Base-by-base conservation (phyloP, 1,284 basidiomycete species). In the Rhodotorula sp. region DNA sequence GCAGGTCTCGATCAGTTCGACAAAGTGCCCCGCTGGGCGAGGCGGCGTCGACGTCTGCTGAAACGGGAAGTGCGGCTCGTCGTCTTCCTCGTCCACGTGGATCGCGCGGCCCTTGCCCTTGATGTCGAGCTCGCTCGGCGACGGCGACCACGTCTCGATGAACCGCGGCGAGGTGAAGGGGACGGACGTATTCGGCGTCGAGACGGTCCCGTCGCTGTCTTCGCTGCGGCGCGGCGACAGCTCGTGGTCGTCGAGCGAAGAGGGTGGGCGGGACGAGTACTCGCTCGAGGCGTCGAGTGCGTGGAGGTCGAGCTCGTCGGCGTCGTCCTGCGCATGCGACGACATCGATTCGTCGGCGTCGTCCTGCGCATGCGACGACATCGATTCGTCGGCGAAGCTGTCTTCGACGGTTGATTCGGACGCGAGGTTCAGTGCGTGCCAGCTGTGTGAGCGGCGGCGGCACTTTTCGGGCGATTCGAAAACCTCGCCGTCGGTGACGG, bases 1-100 rank as follows among this genome's bases (percentile, higher is more conserved):
- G 39, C 62, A 64, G 10, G 64, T 71, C 44, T 71, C 70, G 55
- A 71, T 41, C 10, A 71, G 48, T 44, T 67, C 57, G 39, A 67
- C 41, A 22, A 67, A 71, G 13, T 29, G 51, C 1, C 44, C 36
- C 6, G 32, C 6, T 2, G 58, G 32, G 6, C 55, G 66, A 2
- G 60, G 54, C 36, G 61, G 66, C 8, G 66, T 62, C 36, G 60
- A 58, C 12, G 65, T 53, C 50, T 50, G 39, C 17, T 17, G 21
- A 12, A 34, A 56, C 13, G 55, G 36, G 34, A 25, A 17, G 54
- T 25, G 36, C 29, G 25, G 10, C 29, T 44, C 21, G 32, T 17
- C 27, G 9, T 25, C 39, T 37, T 10, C 17, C 50, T 46, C 48
- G 2, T 27, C 48, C 17, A 19, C 25, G 9, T 17, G 21, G 34